These are phyloP conservation scores for Cryptococcus floricola DNA, from an alignment of 1,284 basidiomycete species.

Conservation along the genomic window DNA sequence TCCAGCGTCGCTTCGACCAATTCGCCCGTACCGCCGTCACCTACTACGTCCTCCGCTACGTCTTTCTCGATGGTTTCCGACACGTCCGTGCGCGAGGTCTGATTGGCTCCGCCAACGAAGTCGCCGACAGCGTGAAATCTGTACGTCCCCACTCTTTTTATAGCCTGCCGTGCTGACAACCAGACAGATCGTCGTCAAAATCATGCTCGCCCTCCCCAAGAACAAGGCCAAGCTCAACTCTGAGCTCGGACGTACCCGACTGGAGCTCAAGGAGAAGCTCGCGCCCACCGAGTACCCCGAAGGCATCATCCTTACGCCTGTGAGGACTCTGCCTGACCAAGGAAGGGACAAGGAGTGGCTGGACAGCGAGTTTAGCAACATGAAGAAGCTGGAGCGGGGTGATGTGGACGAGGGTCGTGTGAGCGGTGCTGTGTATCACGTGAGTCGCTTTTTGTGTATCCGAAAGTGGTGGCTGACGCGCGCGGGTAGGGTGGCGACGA, in stretches of 20 bases:
- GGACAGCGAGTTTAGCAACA: conserved; percentile 67
- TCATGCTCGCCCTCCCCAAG: conserved; percentile 66
- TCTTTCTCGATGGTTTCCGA: conserved; percentile 45
- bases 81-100: conserved; percentile 74
- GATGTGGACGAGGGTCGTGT: conserved; percentile 63
- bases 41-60: conserved; percentile 18
- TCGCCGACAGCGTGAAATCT: conserved; percentile 25
- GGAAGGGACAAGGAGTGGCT: conserved; percentile 76
- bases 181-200: conserved; percentile 58
- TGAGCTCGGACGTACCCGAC: conserved; percentile 65
- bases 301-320: conserved; percentile 53
- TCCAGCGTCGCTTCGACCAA: conserved; percentile 11
- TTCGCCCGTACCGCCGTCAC: conserved; percentile 19
- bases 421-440: conserved; percentile 84
- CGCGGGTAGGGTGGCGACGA: conserved; percentile 71
- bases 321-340: conserved; percentile 62
- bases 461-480: background rate
- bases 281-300: conserved; percentile 52
- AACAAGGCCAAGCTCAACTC: conserved; percentile 63
- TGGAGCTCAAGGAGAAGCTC: conserved; percentile 65
- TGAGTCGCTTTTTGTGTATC: conserved; percentile 31
- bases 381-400: conserved; percentile 66
- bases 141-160: conserved; percentile 19
- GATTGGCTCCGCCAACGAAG: conserved; percentile 26
- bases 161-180: background rate